Conservation (phyloP, 371 early-diverging fungal species). For the Mucor irregularis region DNA sequence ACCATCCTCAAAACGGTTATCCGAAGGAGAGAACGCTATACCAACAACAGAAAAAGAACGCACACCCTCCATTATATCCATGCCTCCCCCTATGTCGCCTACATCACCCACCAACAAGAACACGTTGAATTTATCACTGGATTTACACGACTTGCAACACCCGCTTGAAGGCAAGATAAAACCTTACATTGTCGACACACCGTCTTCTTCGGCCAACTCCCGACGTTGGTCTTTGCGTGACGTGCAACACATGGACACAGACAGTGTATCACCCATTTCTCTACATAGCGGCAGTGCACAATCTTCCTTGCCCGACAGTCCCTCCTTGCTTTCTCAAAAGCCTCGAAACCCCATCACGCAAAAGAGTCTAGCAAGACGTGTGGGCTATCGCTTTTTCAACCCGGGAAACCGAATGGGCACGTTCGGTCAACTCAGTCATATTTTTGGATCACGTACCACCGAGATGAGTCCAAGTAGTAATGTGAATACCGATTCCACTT, state of each 20-base stretch:
- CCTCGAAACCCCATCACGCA: conserved; percentile 24
- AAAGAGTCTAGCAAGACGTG: conserved; percentile 24
- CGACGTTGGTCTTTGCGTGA: background rate
- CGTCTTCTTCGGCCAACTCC: background rate
- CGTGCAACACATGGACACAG: conserved; percentile 2
- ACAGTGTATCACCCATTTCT: conserved; percentile 16
- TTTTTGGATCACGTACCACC: conserved; percentile 8
- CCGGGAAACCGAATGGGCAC: conserved; percentile 30
- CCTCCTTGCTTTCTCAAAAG: background rate
- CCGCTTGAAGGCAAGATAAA: conserved; percentile 6
- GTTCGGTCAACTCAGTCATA: conserved; percentile 27
- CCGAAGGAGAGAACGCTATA: no score
- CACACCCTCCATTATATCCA: background rate
- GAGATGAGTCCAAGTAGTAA: no score
- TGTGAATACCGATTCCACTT: conserved; percentile 3
- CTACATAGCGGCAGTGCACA: background rate
- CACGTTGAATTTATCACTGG: conserved; percentile 8
- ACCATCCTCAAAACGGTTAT: no score
- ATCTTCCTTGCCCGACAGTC: conserved; percentile 11
- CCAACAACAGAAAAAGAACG: background rate
- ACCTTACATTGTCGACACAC: background rate
- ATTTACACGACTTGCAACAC: conserved; percentile 23
- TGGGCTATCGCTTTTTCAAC: conserved; percentile 29
- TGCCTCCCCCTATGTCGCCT: background rate
- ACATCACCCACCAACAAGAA: background rate